Base-by-base conservation (phyloP, 2,329 filamentous ascomycete genomes). In the Ophiosphaerella korrae region DNA sequence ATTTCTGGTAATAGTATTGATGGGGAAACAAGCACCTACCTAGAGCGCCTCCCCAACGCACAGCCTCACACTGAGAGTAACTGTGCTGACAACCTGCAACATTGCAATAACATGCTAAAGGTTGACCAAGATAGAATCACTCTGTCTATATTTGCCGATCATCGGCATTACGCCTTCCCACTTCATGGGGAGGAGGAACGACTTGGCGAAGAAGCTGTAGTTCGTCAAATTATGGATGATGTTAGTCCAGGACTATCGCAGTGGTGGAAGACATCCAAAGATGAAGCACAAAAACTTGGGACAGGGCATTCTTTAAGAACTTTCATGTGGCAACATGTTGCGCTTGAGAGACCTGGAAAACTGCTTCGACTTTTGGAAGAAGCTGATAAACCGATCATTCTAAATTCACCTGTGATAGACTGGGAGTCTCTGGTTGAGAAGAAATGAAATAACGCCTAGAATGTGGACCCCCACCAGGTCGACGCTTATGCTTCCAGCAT, bases 91-190 rank as follows among this genome's bases (percentile, higher is more conserved):
- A 43, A 24, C 13, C 18, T 40, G 13, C 13, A 34, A 14, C 52
- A 54, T 24, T 48, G 43, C 48, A 35, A 18, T 7, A 31, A 29
- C 5, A 37, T 54, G 36, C 29, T 54, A 7, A 24, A 33, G 7
- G 41, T 29, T 16, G 44, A 54, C 14, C 48, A 51, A 24, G 48
- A 54, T 23, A 43, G 41, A 11, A n/a, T 41, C 18, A 35, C 44
- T 3, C 48, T 48, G 14, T 32, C 52, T n/a, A 47, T 54, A 14
- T 54, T 54, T 31, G 47, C 47, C 4, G 47, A 50, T 16, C 52
- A 54, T n/a, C 42, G 43, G n/a, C 52, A 54, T 18, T 54, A 54
- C n/a, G 44, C 47, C 5, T 54, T 54, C 11, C 23, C 35, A 5
- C 18, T 47, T 1, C 4, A 3, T 6, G 45, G 45, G 14, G 36